phyloP scores from a whole-genome alignment of 257 asterid genomes.

The Ocimum tenuiflorum region DNA sequence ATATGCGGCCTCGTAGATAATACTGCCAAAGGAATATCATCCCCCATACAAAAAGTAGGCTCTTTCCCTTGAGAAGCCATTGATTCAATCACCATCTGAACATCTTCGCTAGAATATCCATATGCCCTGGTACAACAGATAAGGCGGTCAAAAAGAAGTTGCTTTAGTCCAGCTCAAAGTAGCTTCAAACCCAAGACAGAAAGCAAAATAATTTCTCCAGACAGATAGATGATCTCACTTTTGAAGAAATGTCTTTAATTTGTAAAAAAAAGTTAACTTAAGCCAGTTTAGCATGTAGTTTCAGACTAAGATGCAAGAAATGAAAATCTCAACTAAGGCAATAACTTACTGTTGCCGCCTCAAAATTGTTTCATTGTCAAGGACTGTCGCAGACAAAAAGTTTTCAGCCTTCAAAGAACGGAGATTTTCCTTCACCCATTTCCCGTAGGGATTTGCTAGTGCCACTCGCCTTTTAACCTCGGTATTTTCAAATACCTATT shows the following conservation, averaged over 20 bases:
- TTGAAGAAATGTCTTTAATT: background rate
- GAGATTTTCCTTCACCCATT: slow-evolving; percentile 84
- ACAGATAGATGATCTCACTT: background rate
- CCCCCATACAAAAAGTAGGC: slow-evolving; percentile 99
- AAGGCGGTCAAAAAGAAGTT: slow-evolving; percentile 9
- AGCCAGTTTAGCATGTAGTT: slow-evolving; percentile 7
- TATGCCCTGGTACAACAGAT: slow-evolving; percentile 52
- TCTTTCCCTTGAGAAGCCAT: slow-evolving; percentile 99
- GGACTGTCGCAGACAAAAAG: slow-evolving; percentile 52
- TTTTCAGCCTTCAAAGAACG: slow-evolving; percentile 63
- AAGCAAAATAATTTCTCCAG: background rate
- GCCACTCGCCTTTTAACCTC: slow-evolving; percentile 94
- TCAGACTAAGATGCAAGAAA: background rate
- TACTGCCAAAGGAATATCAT: slow-evolving; percentile 92
- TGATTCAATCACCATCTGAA: slow-evolving; percentile 96
- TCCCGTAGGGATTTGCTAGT: slow-evolving; percentile 67
- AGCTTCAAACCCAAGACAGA: background rate
- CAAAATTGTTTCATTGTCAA: slow-evolving; percentile 80
- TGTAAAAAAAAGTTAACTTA: background rate
- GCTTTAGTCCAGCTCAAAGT: background rate
- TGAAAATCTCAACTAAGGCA: slow-evolving; percentile 5
- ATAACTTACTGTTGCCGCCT: slow-evolving; percentile 86
- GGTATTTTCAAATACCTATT: slow-evolving; percentile 84
- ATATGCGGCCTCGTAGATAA: slow-evolving; percentile 80
- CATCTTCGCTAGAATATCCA: slow-evolving; percentile 99